These are phyloP conservation scores for Pichia heedii DNA, from an alignment of 805 yeast genomes.

Conservation along the genomic window DNA sequence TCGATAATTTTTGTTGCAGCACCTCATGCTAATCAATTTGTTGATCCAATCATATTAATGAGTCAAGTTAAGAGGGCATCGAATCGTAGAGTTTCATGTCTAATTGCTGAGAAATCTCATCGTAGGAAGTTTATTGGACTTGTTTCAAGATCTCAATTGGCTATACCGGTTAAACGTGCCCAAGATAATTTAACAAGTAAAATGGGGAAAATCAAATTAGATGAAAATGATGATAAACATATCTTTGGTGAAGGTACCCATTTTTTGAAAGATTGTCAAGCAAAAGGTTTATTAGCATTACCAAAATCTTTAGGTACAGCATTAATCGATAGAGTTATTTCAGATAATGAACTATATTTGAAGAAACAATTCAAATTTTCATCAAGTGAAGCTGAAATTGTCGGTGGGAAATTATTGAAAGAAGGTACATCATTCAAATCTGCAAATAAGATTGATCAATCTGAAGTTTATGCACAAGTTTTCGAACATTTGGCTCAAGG, in stretches of 20 bases:
- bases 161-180: constrained; percentile 89
- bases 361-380: constrained; percentile 55
- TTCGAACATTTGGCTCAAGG: constrained; percentile 76
- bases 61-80: constrained; percentile 57
- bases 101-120: constrained; percentile 47
- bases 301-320: constrained; percentile 73
- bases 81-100: constrained; percentile 39
- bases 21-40: constrained; percentile 85
- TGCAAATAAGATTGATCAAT: constrained; percentile 83
- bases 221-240: constrained; percentile 33
- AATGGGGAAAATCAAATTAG: constrained; percentile 55
- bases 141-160: constrained; percentile 62
- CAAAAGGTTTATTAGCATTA: constrained; percentile 62
- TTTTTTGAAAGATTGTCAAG: constrained; percentile 55
- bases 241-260: constrained; percentile 52
- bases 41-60: constrained; percentile 66
- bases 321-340: constrained; percentile 55
- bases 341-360: constrained; percentile 62
- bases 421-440: constrained; percentile 53
- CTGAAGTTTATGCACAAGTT: constrained; percentile 72
- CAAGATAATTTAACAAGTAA: constrained; percentile 72
- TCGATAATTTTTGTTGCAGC: constrained; percentile 76
- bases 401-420: constrained; percentile 31
- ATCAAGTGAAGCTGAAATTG: constrained; percentile 32
- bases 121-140: constrained; percentile 54